Evolutionary conservation across 345 rosid species (phyloP).

Genomic region (Bruguiera parviflora): DNA sequence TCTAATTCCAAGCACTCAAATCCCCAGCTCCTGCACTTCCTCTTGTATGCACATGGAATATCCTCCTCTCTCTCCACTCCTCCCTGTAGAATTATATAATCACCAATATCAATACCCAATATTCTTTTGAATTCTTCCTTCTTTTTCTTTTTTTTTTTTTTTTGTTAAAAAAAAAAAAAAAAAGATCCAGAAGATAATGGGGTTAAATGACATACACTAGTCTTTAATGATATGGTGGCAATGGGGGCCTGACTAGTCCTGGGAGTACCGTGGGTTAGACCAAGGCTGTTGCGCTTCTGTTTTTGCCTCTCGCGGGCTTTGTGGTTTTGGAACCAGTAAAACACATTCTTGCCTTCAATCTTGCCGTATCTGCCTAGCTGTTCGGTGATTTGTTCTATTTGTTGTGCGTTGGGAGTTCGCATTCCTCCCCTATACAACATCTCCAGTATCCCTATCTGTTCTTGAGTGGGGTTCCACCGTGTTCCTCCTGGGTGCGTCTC

Average conservation of each 20-base stretch:
- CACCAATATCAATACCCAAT: too few relatives aligned
- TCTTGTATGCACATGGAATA: slow-evolving; percentile 54
- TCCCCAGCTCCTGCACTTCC: slow-evolving; percentile 86
- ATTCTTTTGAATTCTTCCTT: too few relatives aligned
- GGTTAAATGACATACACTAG: slow-evolving; percentile 34
- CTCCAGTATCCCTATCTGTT: slow-evolving; percentile 90
- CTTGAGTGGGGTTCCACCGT: slow-evolving; percentile 98
- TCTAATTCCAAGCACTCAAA: slow-evolving; percentile 64
- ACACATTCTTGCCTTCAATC: slow-evolving; percentile 96
- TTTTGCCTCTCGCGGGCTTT: slow-evolving; percentile 99
- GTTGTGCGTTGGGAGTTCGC: slow-evolving; percentile 93
- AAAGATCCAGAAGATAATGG: background rate
- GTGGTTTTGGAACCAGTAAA: slow-evolving; percentile 98
- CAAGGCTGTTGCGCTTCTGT: slow-evolving; percentile 75
- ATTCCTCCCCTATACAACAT: slow-evolving; percentile 82
- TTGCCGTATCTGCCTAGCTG: slow-evolving; percentile 81
- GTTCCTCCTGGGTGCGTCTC: slow-evolving; percentile 96
- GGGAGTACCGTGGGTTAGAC: slow-evolving; percentile 42
- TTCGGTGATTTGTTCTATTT: slow-evolving; percentile 82
- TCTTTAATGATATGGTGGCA: slow-evolving; percentile 42
- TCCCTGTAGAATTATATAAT: slow-evolving; percentile 25
- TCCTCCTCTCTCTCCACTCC: slow-evolving; percentile 43
- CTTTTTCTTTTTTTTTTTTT: too few relatives aligned
- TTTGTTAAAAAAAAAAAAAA: background rate
- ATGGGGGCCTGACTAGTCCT: slow-evolving; percentile 29